These are phyloP conservation scores for Aristolochia contorta DNA, from an alignment of 164 flowering plant species.

Conservation along the genomic window DNA sequence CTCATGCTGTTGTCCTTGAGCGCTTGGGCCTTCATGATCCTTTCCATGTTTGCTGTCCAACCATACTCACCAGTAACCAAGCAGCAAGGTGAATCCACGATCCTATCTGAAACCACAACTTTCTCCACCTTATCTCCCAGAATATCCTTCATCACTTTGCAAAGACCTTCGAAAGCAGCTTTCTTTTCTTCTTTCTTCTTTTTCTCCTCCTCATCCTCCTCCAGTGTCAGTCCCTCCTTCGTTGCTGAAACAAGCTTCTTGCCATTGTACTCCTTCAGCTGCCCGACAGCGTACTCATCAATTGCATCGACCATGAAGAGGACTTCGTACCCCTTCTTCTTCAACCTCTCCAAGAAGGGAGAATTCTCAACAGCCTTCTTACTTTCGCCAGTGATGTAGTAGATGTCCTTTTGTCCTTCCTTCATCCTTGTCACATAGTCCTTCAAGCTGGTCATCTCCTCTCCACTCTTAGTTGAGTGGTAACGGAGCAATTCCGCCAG, in stretches of 20 bases:
- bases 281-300: constrained; percentile 59
- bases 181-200: constrained; percentile 44
- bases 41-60: constrained; percentile 71
- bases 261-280: constrained; percentile 63
- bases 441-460: constrained; percentile 63
- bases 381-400: constrained; percentile 66
- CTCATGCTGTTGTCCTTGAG: constrained; percentile 52
- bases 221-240: constrained; percentile 58
- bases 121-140: constrained; percentile 59
- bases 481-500: constrained; percentile 51
- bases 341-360: constrained; percentile 54
- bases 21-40: constrained; percentile 65
- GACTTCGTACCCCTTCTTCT: constrained; percentile 61
- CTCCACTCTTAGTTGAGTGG: constrained; percentile 60
- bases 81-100: constrained; percentile 65
- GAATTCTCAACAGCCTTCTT: constrained; percentile 68
- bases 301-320: constrained; percentile 68
- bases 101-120: constrained; percentile 52
- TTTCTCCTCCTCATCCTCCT: constrained; percentile 59
- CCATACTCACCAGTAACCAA: constrained; percentile 70
- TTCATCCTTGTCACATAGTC: constrained; percentile 72
- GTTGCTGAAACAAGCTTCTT: constrained; percentile 67
- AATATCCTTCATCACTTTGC: constrained; percentile 54
- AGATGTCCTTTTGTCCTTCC: constrained; percentile 61
- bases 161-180: constrained; percentile 39